Evolutionary conservation across 345 rosid genomes (phyloP).

Genomic region (Gossypium rotundifolium): DNA sequence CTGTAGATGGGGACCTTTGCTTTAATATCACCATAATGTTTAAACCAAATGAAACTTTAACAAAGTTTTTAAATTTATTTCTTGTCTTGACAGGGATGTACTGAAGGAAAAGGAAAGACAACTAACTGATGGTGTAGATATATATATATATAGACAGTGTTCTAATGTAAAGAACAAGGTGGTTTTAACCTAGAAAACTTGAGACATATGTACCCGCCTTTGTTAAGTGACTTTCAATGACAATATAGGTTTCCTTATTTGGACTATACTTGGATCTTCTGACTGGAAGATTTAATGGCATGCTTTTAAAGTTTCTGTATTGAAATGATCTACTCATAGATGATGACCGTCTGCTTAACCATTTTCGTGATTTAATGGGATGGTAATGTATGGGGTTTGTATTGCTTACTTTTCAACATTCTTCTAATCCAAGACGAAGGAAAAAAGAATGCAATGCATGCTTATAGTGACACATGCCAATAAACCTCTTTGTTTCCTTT

Average conservation of each 20-base stretch:
- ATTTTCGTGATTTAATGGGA: too few species aligned
- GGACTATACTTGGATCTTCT: background rate
- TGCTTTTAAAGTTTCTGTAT: background rate
- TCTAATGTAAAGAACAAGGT: background rate
- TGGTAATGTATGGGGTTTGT: background rate
- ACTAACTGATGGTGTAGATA: background rate
- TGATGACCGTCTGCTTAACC: too few species aligned
- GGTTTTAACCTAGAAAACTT: background rate
- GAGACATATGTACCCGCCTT: background rate
- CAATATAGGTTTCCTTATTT: background rate
- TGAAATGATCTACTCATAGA: background rate
- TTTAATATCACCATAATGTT: background rate
- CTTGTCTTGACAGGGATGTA: background rate
- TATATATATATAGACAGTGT: background rate
- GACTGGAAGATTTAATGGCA: background rate
- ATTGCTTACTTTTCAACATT: background rate
- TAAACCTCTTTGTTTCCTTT: too few species aligned
- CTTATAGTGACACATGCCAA: background rate
- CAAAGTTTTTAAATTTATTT: background rate
- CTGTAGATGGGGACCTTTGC: background rate
- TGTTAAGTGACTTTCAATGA: background rate
- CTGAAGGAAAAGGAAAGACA: background rate
- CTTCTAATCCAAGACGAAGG: background rate
- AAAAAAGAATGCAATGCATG: background rate
- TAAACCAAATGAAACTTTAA: background rate